Evolutionary conservation across 495 filamentous ascomycete genomes (phyloP), one percentile per base, ranked within the genome.

Genomic region (Pseudomonodictys pantanalensis): DNA sequence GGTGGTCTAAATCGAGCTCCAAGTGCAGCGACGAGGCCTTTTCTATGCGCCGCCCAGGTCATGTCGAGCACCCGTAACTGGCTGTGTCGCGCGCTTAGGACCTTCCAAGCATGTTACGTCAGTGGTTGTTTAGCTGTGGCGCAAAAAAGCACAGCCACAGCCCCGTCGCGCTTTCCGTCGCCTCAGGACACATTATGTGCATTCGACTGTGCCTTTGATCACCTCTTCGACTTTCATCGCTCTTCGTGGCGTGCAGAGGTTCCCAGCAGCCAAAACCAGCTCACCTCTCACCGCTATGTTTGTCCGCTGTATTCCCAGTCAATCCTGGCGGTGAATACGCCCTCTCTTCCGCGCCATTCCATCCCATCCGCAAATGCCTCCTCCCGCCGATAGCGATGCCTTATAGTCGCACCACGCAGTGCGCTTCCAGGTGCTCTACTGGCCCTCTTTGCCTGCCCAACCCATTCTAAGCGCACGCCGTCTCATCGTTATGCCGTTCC

Each of bases 1-100:
- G 24, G 53, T 26, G 17, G 42, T 47, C 42, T 57, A 48, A 47
- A 33, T 33, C 23, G 53, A 57, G 53, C 17, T 6, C 42, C 17
- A 8, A 25, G 24, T 55, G 52, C 52, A 45, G 52, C 22, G 10
- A 30, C 38, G 25, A 20, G 39, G 28, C 52, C 25, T 8, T 29
- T 25, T 50, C 12, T 41, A 41, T 41, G 26, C 26, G 15, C 47
- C 9, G 47, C 47, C 28, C 32, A 51, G 25, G 22, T 45, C n/a
- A n/a, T 7, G 26, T 32, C 15, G 26, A 18, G 15, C 11, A 23
- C 51, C 8, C 18, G 38, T 28, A 23, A 26, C 41, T 20, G 39
- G 30, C 20, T 17, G 33, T 30, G 38, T 43, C 50, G 50, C 43
- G 43, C 50, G 50, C 50, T 42, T 53, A 53, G 9, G 10, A 15